Evolutionary conservation across 2,329 filamentous ascomycete species (phyloP).

Genomic region (Bretziella fagacearum): DNA sequence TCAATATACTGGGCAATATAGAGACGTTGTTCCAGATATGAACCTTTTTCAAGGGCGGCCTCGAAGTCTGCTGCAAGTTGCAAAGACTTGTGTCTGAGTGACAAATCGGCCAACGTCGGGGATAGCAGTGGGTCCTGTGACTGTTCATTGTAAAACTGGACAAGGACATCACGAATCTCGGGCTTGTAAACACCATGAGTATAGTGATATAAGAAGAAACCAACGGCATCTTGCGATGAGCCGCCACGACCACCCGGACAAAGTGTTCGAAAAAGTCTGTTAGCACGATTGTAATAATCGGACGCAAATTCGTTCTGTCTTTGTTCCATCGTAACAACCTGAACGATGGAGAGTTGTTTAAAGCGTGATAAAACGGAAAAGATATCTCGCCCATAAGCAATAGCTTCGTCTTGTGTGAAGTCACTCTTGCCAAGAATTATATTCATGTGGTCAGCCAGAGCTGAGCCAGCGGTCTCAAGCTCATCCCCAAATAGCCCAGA

Average conservation of each 20-base stretch:
- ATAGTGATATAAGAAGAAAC: slow-evolving; percentile 12
- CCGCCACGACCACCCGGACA: slow-evolving; percentile 21
- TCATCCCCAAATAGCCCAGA: slow-evolving; percentile 3
- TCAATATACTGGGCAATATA: slow-evolving; percentile 9
- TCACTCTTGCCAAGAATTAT: slow-evolving; percentile 2
- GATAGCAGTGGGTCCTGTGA: neutral
- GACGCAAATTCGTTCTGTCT: slow-evolving; percentile 10
- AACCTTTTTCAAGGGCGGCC: slow-evolving; percentile 30
- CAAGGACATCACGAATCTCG: slow-evolving; percentile 29
- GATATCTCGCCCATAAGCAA: neutral
- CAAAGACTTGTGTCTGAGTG: slow-evolving; percentile 35
- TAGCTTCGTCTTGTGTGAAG: neutral
- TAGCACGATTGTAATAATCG: slow-evolving; percentile 24
- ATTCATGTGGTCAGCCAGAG: slow-evolving; percentile 5
- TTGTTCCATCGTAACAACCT: slow-evolving; percentile 13
- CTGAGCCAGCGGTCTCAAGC: slow-evolving; percentile 1
- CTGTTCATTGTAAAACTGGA: slow-evolving; percentile 7
- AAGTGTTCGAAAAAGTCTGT: slow-evolving; percentile 22
- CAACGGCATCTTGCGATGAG: slow-evolving; percentile 26
- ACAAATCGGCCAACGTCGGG: slow-evolving; percentile 25
- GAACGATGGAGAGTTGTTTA: slow-evolving; percentile 13
- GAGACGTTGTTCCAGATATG: slow-evolving; percentile 23
- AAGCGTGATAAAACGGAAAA: slow-evolving; percentile 9
- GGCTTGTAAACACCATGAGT: slow-evolving; percentile 31
- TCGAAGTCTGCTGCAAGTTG: slow-evolving; percentile 41